Evolutionary conservation across 1,284 basidiomycete genomes (phyloP).

Genomic region (Malassezia furfur): DNA sequence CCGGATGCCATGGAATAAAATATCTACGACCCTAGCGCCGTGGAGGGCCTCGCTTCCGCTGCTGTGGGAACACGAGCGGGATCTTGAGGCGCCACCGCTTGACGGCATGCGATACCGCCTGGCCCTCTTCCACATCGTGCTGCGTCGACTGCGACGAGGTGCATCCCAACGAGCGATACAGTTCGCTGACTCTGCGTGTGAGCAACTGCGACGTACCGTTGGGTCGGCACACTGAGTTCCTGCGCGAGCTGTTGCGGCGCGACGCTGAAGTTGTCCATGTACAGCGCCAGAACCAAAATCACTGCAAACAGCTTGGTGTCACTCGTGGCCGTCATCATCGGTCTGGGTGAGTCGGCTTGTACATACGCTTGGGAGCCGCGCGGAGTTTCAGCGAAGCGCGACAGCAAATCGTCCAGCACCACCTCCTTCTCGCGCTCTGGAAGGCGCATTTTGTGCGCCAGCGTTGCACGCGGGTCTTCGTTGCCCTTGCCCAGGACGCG

Average conservation of each 20-base stretch:
- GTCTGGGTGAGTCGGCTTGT: background rate
- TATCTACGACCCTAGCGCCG: conserved; percentile 9
- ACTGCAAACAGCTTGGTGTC: conserved; percentile 37
- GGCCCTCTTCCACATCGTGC: conserved; percentile 8
- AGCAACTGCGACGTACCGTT: conserved; percentile 11
- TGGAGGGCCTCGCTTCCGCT: conserved; percentile 14
- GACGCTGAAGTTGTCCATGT: conserved; percentile 40
- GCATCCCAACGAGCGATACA: conserved; percentile 30
- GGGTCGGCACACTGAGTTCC: conserved; percentile 17
- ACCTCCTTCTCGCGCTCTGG: conserved; percentile 12
- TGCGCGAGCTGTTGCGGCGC: conserved; percentile 21
- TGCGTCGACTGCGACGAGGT: conserved; percentile 20
- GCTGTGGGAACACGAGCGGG: conserved; percentile 14
- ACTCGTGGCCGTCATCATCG: conserved; percentile 8
- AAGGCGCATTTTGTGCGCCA: conserved; percentile 21
- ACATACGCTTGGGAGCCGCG: conserved; percentile 20
- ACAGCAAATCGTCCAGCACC: conserved; percentile 22
- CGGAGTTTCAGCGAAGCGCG: conserved; percentile 20
- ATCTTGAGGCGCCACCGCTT: conserved; percentile 29
- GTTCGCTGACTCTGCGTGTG: conserved; percentile 20
- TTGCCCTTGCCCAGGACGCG: conserved; percentile 4
- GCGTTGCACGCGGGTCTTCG: conserved; percentile 10
- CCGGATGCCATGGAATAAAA: conserved; percentile 4
- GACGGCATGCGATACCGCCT: conserved; percentile 11
- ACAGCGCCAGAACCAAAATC: conserved; percentile 36